Base-by-base conservation (phyloP, 345 rosid species). In the Kernera saxatilis region DNA sequence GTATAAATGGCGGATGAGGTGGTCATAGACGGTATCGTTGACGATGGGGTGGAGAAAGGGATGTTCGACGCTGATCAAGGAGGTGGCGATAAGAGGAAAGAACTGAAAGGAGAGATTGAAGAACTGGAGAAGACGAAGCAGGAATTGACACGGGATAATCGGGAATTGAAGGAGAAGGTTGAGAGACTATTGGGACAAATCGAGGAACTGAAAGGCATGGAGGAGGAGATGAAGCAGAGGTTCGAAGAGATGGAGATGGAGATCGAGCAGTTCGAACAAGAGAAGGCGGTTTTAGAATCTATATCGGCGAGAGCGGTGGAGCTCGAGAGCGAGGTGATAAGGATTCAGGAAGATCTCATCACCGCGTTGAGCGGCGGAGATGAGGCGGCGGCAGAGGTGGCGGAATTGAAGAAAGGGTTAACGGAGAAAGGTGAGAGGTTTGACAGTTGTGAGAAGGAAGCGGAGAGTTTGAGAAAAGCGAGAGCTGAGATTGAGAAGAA, bases 301-400 rank as follows among this genome's bases (percentile, higher is more conserved):
- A 50, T 85, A 1, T 62, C 80, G 8, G 33, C 69, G 17, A 74
- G 90, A 57, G 85, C 90, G 2, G 74, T 32, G 25, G 86, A 84
- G 67, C 81, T 91, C 32, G 96, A 91, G 50, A 81, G 73, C 3
- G 87, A 85, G 68, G 83, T 80, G 13, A 35, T 78, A 2, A 80
- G 81, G 82, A 84, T 85, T 18, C 93, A 85, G 43, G 87, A 84
- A 15, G 97, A 90, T 59, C 63, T 87, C 74, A 70, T 81, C 6
- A 61, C 64, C 5, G 70, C 87, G 1, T 77, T 80, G 84, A 80
- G 59, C 7, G 90, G 75, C 1, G 83, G 63, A 0, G 85, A 80
- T 6, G 92, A 85, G 17, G 78, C 80, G 17, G 75, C 27, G 36
- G 40, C 25, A 19, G 82, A 84, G 75, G 67, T 67, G n/a, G 62